A percentile compares a stretch with the other conserved stretches of the same genome.
These are phyloP conservation scores for Urostyla sp. DNA, from an alignment of 73 alveolate species.

Conservation along the genomic window DNA sequence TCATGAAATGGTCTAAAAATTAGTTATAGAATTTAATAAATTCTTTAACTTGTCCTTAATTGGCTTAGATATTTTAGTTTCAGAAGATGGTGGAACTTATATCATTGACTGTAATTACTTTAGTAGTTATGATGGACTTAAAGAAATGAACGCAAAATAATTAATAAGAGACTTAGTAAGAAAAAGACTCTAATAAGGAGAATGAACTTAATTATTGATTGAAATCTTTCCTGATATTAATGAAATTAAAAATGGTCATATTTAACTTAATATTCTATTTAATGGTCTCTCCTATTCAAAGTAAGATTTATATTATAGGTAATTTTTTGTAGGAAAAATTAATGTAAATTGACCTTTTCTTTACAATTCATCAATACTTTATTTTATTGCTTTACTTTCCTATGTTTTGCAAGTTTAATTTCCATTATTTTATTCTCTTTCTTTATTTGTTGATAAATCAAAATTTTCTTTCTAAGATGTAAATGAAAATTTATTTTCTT, in stretches of 20 bases:
- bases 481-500: neutral
- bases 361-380: constrained; percentile 12
- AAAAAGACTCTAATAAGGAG: neutral
- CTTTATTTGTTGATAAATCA: neutral
- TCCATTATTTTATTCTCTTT: neutral
- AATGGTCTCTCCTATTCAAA: constrained; percentile 52
- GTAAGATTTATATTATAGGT: constrained; percentile 1
- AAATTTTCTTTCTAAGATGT: neutral
- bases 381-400: constrained; percentile 29
- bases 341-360: constrained; percentile 39
- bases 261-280: constrained; percentile 1
- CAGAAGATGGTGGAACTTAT: constrained; percentile 2
- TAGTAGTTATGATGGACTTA: constrained; percentile 39
- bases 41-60: neutral
- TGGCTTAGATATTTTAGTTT: constrained; percentile 34
- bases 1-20: neutral
- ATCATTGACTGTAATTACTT: constrained; percentile 42
- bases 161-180: constrained; percentile 24
- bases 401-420: neutral
- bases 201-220: neutral
- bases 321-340: constrained; percentile 39
- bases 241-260: neutral
- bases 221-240: neutral
- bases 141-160: neutral
- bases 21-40: constrained; percentile 2